These are phyloP conservation scores for Inga oerstediana DNA, from an alignment of 306 rosid species.

Conservation along the genomic window DNA sequence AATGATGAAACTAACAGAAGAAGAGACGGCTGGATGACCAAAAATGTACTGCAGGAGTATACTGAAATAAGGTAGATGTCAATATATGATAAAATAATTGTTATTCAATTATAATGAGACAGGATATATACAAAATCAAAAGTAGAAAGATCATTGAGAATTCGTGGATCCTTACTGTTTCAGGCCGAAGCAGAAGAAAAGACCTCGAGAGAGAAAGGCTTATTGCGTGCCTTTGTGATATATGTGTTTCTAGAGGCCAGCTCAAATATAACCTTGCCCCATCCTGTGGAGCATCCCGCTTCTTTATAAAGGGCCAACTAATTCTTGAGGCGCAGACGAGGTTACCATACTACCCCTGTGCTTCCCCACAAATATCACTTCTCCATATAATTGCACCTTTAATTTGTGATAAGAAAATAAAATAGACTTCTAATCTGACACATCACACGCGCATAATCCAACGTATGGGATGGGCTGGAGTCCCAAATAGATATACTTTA, in stretches of 20 bases:
- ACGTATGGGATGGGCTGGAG: not conserved
- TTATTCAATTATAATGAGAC: not conserved
- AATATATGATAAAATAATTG: not conserved
- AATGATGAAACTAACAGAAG: not conserved
- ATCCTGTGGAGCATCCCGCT: constrained; percentile 35
- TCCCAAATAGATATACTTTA: not conserved
- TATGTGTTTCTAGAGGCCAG: not conserved
- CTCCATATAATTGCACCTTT: constrained; percentile 1
- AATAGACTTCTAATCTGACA: not conserved
- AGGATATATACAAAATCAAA: not conserved
- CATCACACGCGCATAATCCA: not conserved
- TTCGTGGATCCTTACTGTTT: not conserved
- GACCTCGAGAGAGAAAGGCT: constrained; percentile 30
- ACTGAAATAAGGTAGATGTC: not conserved
- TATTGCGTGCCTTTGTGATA: not conserved
- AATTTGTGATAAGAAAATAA: constrained; percentile 28
- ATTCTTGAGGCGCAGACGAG: not conserved
- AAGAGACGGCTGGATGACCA: not conserved
- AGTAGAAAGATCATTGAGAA: constrained; percentile 3
- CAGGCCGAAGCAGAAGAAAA: not conserved
- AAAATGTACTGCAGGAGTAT: constrained; percentile 8
- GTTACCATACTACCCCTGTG: constrained; percentile 56
- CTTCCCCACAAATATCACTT: not conserved
- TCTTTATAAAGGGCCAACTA: constrained; percentile 50
- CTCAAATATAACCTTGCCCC: constrained; percentile 35